A percentile compares a stretch with the other conserved stretches of the same genome.
These are phyloP conservation scores for Colletotrichum acutatum DNA, from an alignment of 2,329 filamentous ascomycete genomes.

Conservation along the genomic window DNA sequence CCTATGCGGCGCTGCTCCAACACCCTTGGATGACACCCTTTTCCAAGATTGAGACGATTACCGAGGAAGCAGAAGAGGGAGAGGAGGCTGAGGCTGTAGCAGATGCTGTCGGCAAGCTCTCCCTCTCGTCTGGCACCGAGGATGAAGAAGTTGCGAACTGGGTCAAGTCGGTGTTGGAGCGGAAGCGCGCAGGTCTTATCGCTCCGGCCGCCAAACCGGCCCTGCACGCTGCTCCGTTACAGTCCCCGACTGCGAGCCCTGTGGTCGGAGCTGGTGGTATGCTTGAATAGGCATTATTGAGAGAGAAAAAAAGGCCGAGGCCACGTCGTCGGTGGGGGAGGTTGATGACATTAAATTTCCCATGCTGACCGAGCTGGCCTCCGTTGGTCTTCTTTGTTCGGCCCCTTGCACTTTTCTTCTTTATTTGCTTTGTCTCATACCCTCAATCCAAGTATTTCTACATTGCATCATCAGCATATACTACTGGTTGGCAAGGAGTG, in stretches of 20 bases:
- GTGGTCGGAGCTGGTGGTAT: slow-evolving; percentile 10
- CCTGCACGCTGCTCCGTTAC: slow-evolving; percentile 86
- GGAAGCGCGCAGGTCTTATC: slow-evolving; percentile 67
- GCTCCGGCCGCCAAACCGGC: slow-evolving; percentile 76
- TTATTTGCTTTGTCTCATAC: slow-evolving; percentile 33
- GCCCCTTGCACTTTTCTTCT: slow-evolving; percentile 7
- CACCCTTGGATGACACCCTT: slow-evolving; percentile 88
- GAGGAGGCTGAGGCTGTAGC: slow-evolving; percentile 57
- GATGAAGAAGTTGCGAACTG: slow-evolving; percentile 89
- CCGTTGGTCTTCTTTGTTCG: slow-evolving; percentile 23
- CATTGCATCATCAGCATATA: slow-evolving; percentile 32
- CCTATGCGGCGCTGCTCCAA: slow-evolving; percentile 87
- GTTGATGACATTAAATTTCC: slow-evolving; percentile 19
- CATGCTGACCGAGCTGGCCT: slow-evolving; percentile 33
- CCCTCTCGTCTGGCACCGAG: slow-evolving; percentile 56
- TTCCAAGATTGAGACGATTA: slow-evolving; percentile 79
- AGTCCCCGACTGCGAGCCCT: slow-evolving; percentile 68
- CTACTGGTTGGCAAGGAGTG: slow-evolving; percentile 23
- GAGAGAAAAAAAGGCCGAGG: not conserved
- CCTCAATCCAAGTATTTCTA: slow-evolving; percentile 35
- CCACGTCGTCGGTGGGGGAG: slow-evolving; percentile 33
- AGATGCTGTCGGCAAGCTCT: slow-evolving; percentile 56
- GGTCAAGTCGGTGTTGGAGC: slow-evolving; percentile 79
- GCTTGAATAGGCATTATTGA: slow-evolving; percentile 1
- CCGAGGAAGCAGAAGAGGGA: slow-evolving; percentile 75